Base-by-base conservation (phyloP, 1,284 basidiomycete species). In the Inonotus hispidus region DNA sequence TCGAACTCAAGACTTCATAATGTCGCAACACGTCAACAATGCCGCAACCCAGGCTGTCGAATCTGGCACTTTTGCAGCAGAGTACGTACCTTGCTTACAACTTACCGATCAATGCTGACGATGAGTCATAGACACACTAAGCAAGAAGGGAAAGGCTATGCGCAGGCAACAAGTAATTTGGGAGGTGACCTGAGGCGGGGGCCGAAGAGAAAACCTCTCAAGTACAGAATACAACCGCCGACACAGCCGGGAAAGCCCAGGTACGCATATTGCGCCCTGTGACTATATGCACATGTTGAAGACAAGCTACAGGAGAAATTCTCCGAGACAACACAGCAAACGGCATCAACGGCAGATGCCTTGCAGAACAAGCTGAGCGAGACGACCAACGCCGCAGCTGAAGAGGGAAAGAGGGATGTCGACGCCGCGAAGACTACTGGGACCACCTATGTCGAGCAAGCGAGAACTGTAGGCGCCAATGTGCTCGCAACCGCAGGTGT, bases 401-500 rank as follows among this genome's bases (percentile, higher is more conserved):
- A 73, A 0, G 75, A 87, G 68, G 85, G 84, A 2, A 73, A 81
- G 65, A 69, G 71, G 6, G 78, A 82, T 63, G 74, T 86, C 2
- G 73, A 78, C 14, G 71, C 71, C 11, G 76, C 75, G 0, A 78
- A 79, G 64, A 75, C 73, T 2, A 66, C 75, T 2, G 77, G 77
- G 32, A 74, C 72, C 45, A 74, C 71, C 0, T 83, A 83, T 66
- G 70, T 85, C 3, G 78, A 82, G 21, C 79, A 82, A 65, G 83
- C 79, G 2, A 84, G 81, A 71, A 70, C 68, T 16, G 56, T 82
- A 2, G 82, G 79, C 0, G 71, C 70, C 7, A 73, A 68, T 55
- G 80, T 79, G 0, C 63, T 83, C 5, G 69, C 76, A n/a, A 79
- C 81, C 47, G 83, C 81, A 16, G 79, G 82, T 74, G 84, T 83